Evolutionary conservation across 2,329 filamentous ascomycete genomes (phyloP).

Genomic region (Chalara sp.): DNA sequence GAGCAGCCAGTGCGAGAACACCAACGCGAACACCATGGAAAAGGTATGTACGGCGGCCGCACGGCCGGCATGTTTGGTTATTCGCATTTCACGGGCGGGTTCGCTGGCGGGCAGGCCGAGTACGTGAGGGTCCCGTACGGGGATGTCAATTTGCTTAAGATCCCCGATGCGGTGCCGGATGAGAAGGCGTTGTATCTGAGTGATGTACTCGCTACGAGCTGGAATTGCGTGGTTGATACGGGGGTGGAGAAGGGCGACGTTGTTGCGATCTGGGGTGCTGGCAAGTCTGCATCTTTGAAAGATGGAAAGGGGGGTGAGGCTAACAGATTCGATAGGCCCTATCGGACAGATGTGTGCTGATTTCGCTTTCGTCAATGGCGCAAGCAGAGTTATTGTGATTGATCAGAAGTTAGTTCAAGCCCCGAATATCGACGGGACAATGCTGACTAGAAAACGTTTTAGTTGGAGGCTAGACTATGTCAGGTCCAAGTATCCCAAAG

Average conservation of each 20-base stretch:
- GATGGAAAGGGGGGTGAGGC: not conserved
- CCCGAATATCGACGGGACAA: no score
- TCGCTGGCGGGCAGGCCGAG: slow-evolving; percentile 82
- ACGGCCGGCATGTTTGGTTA: slow-evolving; percentile 72
- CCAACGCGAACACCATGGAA: slow-evolving; percentile 64
- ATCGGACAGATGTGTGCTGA: slow-evolving; percentile 79
- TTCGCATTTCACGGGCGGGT: slow-evolving; percentile 76
- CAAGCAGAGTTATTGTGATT: slow-evolving; percentile 69
- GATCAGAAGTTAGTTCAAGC: slow-evolving; percentile 36
- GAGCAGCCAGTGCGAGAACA: slow-evolving; percentile 73
- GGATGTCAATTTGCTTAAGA: slow-evolving; percentile 72
- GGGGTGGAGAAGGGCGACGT: slow-evolving; percentile 69
- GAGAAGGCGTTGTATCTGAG: slow-evolving; percentile 75
- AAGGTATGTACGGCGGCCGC: slow-evolving; percentile 69
- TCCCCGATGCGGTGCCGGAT: slow-evolving; percentile 74
- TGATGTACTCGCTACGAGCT: slow-evolving; percentile 73
- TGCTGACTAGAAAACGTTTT: slow-evolving; percentile 24
- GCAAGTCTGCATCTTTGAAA: slow-evolving; percentile 2
- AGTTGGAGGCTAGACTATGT: slow-evolving; percentile 65
- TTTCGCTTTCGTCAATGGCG: slow-evolving; percentile 69
- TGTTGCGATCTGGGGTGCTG: slow-evolving; percentile 80
- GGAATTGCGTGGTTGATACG: slow-evolving; percentile 78
- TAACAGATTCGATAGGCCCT: slow-evolving; percentile 39
- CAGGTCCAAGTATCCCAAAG: slow-evolving; percentile 54
- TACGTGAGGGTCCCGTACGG: slow-evolving; percentile 77